Conservation (phyloP, 2,329 filamentous ascomycete genomes). For the Aureobasidium musti region DNA sequence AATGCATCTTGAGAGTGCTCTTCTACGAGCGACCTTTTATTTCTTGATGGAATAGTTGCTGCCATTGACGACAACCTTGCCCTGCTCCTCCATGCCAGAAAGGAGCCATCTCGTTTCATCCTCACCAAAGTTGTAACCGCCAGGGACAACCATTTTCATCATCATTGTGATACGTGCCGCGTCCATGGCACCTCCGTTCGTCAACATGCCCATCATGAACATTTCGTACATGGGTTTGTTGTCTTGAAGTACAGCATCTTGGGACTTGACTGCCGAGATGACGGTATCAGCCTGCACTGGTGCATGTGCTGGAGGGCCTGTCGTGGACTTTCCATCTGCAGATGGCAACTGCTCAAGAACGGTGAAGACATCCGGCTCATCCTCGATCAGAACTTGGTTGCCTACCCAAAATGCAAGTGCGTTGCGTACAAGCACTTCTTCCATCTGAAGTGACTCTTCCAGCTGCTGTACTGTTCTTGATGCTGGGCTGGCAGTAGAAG, state of each 20-base stretch:
- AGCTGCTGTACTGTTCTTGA: constrained; percentile 50
- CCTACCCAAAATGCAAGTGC: constrained; percentile 72
- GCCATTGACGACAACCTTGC: constrained; percentile 57
- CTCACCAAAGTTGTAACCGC: constrained; percentile 85
- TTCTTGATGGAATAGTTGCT: constrained; percentile 39
- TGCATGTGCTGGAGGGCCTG: constrained; percentile 38
- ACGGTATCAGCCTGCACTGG: constrained; percentile 45
- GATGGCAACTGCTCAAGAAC: constrained; percentile 66
- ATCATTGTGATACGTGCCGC: constrained; percentile 84
- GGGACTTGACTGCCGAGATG: constrained; percentile 53
- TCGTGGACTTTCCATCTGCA: constrained; percentile 37
- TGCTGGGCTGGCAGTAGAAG: constrained; percentile 29
- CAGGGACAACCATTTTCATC: constrained; percentile 87
- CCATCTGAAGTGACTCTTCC: constrained; percentile 64
- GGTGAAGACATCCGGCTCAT: constrained; percentile 56
- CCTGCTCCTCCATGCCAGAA: constrained; percentile 71
- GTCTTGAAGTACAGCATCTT: constrained; percentile 64
- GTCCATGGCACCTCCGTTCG: constrained; percentile 84
- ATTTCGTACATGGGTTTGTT: constrained; percentile 79
- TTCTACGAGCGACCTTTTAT: background rate
- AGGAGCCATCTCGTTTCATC: constrained; percentile 85
- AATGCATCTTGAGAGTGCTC: too few species aligned
- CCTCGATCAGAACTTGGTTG: constrained; percentile 64
- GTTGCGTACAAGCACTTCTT: constrained; percentile 67
- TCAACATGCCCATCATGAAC: constrained; percentile 93